Evolutionary conservation across 805 yeast genomes (phyloP).

Genomic region (Saccharomycopsis sp.): DNA sequence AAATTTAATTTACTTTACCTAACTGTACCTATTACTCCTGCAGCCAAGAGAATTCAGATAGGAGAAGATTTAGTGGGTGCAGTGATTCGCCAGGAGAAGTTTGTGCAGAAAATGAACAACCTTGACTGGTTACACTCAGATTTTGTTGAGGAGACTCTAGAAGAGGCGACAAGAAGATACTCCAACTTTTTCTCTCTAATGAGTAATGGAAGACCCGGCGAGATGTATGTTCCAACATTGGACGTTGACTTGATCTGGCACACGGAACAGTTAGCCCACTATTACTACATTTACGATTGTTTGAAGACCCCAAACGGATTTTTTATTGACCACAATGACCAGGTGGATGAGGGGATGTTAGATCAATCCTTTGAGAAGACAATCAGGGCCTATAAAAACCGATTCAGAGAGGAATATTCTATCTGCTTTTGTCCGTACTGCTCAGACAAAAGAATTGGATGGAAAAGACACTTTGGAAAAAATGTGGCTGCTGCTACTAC

Average conservation of each 20-base stretch:
- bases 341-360: too few relatives aligned
- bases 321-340: background rate
- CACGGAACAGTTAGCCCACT: background rate
- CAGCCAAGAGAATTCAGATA: slow-evolving; percentile 39
- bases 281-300: background rate
- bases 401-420: too few relatives aligned
- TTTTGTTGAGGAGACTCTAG: background rate
- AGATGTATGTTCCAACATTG: background rate
- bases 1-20: too few relatives aligned
- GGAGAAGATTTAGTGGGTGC: slow-evolving; percentile 41
- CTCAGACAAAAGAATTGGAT: too few relatives aligned
- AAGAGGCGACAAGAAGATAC: background rate
- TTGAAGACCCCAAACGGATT: background rate
- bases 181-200: background rate
- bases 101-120: background rate
- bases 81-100: slow-evolving; percentile 27
- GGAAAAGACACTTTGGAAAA: too few relatives aligned
- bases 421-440: too few relatives aligned
- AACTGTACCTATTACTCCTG: background rate
- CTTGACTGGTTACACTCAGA: background rate
- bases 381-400: too few relatives aligned
- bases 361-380: too few relatives aligned
- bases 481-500: too few relatives aligned
- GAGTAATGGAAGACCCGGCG: background rate
- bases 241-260: background rate